A percentile compares a stretch with the other conserved stretches of the same genome.
Conservation (phyloP, 129 eudicot genomes). For the Ambrosia trifida region DNA sequence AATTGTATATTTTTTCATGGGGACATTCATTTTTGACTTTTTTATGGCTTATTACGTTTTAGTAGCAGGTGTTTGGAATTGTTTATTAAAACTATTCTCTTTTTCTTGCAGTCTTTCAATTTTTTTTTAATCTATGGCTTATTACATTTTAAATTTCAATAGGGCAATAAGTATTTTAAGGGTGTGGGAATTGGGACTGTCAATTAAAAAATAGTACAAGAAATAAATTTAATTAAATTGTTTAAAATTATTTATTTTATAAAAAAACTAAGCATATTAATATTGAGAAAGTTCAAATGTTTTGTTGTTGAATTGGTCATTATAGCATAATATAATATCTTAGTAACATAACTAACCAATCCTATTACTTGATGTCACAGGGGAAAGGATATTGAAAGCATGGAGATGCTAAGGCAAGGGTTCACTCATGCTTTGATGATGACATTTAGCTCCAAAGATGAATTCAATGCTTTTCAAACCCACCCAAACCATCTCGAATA, state of each 20-base stretch:
- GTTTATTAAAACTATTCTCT: background rate
- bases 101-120: too few relatives aligned
- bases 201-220: background rate
- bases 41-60: too few relatives aligned
- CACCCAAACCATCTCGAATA: conserved; percentile 74
- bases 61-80: background rate
- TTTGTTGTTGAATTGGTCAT: background rate
- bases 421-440: conserved; percentile 87
- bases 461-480: conserved; percentile 48
- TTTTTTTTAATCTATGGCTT: too few relatives aligned
- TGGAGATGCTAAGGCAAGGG: conserved; percentile 86
- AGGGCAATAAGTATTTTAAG: too few relatives aligned
- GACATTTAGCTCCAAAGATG: conserved; percentile 81
- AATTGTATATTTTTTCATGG: too few relatives aligned
- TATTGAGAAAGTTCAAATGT: too few relatives aligned
- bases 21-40: too few relatives aligned
- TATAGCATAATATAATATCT: background rate
- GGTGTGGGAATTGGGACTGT: background rate
- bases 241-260: background rate
- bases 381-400: conserved; percentile 84
- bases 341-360: background rate
- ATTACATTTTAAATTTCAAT: too few relatives aligned
- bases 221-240: background rate
- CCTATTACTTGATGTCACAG: conserved; percentile 34
- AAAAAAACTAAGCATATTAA: too few relatives aligned